Conservation (phyloP, 495 filamentous ascomycete species). For the Apiosordaria backusii region DNA sequence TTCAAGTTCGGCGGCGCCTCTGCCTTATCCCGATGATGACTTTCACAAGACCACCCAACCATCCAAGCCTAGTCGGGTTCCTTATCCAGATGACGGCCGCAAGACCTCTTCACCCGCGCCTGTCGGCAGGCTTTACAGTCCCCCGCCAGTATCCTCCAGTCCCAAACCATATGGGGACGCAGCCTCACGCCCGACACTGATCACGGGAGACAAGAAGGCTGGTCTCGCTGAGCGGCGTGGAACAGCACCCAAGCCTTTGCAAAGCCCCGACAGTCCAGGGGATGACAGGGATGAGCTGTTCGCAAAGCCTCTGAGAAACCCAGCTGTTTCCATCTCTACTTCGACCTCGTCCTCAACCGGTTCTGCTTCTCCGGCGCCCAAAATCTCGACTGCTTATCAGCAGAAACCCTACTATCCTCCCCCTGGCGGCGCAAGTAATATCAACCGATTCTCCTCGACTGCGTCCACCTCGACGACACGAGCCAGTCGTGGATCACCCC, state of each 20-base stretch:
- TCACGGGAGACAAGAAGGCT: constrained; percentile 49
- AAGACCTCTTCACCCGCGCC: constrained; percentile 30
- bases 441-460: constrained; percentile 81
- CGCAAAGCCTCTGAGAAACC: constrained; percentile 48
- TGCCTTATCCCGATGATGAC: constrained; percentile 77
- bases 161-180: constrained; percentile 39
- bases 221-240: constrained; percentile 69
- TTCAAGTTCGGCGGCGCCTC: constrained; percentile 59
- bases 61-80: constrained; percentile 39
- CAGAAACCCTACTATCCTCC: constrained; percentile 50
- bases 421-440: constrained; percentile 37
- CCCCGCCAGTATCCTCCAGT: constrained; percentile 34
- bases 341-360: background rate
- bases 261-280: constrained; percentile 68
- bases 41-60: constrained; percentile 40
- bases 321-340: constrained; percentile 9
- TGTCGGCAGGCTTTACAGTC: constrained; percentile 35
- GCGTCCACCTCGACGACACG: constrained; percentile 91
- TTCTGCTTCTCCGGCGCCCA: constrained; percentile 25
- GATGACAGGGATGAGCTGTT: constrained; percentile 70
- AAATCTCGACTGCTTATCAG: constrained; percentile 46
- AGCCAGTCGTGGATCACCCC: constrained; percentile 87
- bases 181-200: constrained; percentile 41
- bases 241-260: constrained; percentile 68
- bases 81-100: constrained; percentile 47